phyloP scores from a whole-genome alignment of 768 basidiomycete species.

The Boletus vermiculosoides region DNA sequence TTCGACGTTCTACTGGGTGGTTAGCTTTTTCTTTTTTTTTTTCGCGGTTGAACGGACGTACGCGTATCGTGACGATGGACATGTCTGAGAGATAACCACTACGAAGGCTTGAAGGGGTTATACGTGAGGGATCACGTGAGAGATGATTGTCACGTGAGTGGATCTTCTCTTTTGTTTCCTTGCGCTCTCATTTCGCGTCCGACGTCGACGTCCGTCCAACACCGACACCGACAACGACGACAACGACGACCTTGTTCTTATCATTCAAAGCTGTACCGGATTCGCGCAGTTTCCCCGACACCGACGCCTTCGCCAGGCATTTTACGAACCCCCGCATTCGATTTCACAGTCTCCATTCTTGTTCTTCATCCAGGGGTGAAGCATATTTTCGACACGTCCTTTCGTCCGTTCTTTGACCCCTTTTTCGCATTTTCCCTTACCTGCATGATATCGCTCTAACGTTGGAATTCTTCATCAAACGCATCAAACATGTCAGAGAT shows the following conservation, averaged over 20 bases:
- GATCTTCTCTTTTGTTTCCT: conserved; percentile 16
- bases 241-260: background rate
- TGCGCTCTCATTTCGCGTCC: conserved; percentile 20
- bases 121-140: conserved; percentile 6
- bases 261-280: background rate
- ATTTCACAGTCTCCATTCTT: conserved; percentile 8
- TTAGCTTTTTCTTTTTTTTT: too few relatives aligned
- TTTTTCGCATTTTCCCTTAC: background rate
- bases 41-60: conserved; percentile 38
- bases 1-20: conserved; percentile 66
- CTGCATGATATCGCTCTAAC: conserved; percentile 23
- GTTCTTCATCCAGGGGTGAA: conserved; percentile 4
- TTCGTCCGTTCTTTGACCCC: background rate
- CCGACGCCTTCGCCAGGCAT: background rate
- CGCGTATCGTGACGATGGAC: conserved; percentile 72
- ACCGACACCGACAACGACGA: conserved; percentile 7
- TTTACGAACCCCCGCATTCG: conserved; percentile 2
- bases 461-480: conserved; percentile 9
- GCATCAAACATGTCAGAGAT: conserved; percentile 22
- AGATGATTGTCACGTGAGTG: background rate
- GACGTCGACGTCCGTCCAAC: conserved; percentile 11
- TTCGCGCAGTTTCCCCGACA: background rate
- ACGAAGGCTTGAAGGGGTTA: background rate
- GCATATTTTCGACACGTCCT: conserved; percentile 10
- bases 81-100: too few relatives aligned